Evolutionary conservation across 352 stramenopile species (phyloP).

Genomic region (Pythium pyrilobum): DNA sequence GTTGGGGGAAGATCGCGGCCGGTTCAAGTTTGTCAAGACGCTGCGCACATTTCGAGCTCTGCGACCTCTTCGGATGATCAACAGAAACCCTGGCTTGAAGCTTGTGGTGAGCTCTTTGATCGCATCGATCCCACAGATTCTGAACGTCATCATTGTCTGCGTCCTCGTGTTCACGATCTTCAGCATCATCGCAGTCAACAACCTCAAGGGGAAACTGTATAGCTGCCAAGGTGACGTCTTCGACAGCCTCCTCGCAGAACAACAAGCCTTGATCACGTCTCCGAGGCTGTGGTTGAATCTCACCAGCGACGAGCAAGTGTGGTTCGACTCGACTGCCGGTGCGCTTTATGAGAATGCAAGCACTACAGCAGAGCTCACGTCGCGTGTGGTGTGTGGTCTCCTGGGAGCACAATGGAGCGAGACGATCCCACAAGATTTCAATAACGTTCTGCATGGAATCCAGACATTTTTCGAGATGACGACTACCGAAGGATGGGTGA

Average conservation of each 20-base stretch:
- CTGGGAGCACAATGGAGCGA: slow-evolving; percentile 32
- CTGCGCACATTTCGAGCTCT: slow-evolving; percentile 76
- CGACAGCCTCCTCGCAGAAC: slow-evolving; percentile 21
- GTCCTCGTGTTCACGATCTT: slow-evolving; percentile 85
- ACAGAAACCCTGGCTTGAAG: slow-evolving; percentile 58
- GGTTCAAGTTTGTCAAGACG: slow-evolving; percentile 63
- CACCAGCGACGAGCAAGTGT: slow-evolving; percentile 24
- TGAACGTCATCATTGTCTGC: slow-evolving; percentile 83
- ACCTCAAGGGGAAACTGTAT: slow-evolving; percentile 87
- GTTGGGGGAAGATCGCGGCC: slow-evolving; percentile 51
- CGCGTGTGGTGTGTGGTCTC: slow-evolving; percentile 34
- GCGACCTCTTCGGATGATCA: slow-evolving; percentile 83
- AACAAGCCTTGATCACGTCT: slow-evolving; percentile 43
- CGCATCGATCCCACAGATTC: slow-evolving; percentile 64
- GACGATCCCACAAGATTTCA: slow-evolving; percentile 68
- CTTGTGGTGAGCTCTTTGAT: slow-evolving; percentile 80
- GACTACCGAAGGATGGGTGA: slow-evolving; percentile 87
- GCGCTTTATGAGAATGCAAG: slow-evolving; percentile 6
- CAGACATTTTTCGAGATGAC: slow-evolving; percentile 90
- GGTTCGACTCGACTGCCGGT: slow-evolving; percentile 28
- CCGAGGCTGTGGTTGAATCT: slow-evolving; percentile 43
- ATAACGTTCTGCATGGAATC: slow-evolving; percentile 70
- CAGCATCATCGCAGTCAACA: slow-evolving; percentile 86
- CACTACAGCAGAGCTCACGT: slow-evolving; percentile 30
- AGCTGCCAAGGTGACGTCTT: slow-evolving; percentile 56